Evolutionary conservation across 139 green algal genomes (phyloP).

Genomic region (Eudorina sp.): DNA sequence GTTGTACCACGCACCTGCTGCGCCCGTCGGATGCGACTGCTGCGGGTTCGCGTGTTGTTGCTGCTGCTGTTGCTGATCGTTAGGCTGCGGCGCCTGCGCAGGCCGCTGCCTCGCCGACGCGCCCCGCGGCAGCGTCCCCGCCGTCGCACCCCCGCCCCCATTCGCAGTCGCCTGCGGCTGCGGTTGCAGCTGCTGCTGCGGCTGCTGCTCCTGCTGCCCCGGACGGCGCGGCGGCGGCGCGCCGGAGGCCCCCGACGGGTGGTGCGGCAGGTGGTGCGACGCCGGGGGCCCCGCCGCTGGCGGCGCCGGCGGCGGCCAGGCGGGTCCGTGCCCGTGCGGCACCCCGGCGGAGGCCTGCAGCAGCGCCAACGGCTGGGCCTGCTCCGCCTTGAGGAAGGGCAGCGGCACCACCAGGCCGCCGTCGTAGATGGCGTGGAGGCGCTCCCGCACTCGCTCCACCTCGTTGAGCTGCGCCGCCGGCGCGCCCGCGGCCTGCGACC

Average conservation of each 20-base stretch:
- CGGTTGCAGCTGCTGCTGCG: background rate
- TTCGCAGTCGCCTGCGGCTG: background rate
- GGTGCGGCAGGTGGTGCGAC: too few relatives aligned
- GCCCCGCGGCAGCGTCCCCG: background rate
- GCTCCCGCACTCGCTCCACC: conserved; percentile 60
- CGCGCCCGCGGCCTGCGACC: background rate
- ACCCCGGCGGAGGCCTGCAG: conserved; percentile 49
- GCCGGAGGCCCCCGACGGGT: background rate
- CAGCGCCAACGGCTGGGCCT: conserved; percentile 78
- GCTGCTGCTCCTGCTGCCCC: background rate
- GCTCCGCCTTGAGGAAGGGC: conserved; percentile 82
- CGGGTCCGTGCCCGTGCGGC: too few relatives aligned
- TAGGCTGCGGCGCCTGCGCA: background rate
- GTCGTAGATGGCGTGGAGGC: conserved; percentile 74
- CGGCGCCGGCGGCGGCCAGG: background rate
- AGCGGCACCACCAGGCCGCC: conserved; percentile 84
- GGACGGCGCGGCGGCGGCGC: background rate
- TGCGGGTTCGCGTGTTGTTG: conserved; percentile 7
- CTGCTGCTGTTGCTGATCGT: background rate
- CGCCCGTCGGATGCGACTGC: background rate
- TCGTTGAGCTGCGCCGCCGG: conserved; percentile 15
- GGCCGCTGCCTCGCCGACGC: background rate
- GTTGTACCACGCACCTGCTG: conserved; percentile 1
- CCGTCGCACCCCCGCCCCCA: background rate
- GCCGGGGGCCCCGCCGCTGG: background rate